A percentile compares a stretch with the other conserved stretches of the same genome.
Conservation (phyloP, 2,329 filamentous ascomycete species). For the Trichophyton verrucosum region DNA sequence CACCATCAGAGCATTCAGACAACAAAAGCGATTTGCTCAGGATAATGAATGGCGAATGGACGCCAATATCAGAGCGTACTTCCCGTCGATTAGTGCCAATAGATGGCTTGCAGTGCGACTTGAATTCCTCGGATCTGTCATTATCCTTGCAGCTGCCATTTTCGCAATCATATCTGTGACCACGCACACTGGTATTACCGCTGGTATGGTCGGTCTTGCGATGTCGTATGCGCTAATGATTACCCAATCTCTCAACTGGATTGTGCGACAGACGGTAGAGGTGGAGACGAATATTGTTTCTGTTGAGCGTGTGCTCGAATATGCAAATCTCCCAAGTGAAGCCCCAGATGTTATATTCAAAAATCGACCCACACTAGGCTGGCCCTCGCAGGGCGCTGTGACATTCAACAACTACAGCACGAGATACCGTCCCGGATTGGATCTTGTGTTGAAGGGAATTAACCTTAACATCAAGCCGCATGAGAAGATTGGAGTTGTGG, state of each 20-base stretch:
- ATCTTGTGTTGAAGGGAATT: slow-evolving; percentile 86
- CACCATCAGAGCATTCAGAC: slow-evolving; percentile 88
- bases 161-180: slow-evolving; percentile 72
- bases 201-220: slow-evolving; percentile 74
- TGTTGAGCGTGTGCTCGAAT: slow-evolving; percentile 93
- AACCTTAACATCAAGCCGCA: slow-evolving; percentile 85
- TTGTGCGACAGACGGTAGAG: slow-evolving; percentile 94
- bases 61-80: slow-evolving; percentile 86
- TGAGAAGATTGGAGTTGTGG: slow-evolving; percentile 96
- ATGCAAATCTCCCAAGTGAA: slow-evolving; percentile 80
- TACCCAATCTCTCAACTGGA: slow-evolving; percentile 96
- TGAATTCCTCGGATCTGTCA: slow-evolving; percentile 87
- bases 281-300: slow-evolving; percentile 99
- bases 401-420: slow-evolving; percentile 91
- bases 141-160: slow-evolving; percentile 76
- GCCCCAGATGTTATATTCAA: slow-evolving; percentile 87
- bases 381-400: slow-evolving; percentile 81
- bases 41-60: slow-evolving; percentile 98
- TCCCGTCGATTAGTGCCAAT: slow-evolving; percentile 86
- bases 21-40: slow-evolving; percentile 71
- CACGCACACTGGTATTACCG: slow-evolving; percentile 48
- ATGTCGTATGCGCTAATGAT: slow-evolving; percentile 98
- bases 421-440: slow-evolving; percentile 76
- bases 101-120: slow-evolving; percentile 90
- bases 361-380: slow-evolving; percentile 73